These are phyloP conservation scores for Dendrocalamus sinicus DNA, from an alignment of 176 grass and related monocot genomes.

Conservation along the genomic window DNA sequence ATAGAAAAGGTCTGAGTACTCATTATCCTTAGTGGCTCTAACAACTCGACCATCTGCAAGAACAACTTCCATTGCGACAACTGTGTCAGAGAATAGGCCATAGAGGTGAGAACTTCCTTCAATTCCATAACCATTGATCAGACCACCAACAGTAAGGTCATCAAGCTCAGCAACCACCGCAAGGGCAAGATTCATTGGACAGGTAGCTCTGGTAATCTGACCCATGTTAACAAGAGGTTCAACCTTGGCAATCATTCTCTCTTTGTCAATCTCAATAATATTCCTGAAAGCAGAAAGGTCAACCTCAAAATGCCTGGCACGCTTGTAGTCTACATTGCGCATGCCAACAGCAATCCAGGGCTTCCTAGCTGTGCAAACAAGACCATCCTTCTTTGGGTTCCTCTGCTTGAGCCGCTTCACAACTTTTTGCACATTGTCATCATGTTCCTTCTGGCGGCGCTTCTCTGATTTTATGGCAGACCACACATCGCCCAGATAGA, in stretches of 20 bases:
- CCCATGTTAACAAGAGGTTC: conserved; percentile 98
- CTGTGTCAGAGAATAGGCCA: conserved; percentile 89
- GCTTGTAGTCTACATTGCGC: conserved; percentile 96
- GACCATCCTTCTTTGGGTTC: conserved; percentile 87
- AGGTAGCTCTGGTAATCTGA: conserved; percentile 76
- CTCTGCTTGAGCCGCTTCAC: conserved; percentile 86
- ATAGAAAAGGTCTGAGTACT: conserved; percentile 92
- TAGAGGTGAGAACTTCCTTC: conserved; percentile 96
- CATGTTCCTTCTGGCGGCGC: conserved; percentile 71
- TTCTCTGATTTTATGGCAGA: conserved; percentile 83
- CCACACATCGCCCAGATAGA: conserved; percentile 70
- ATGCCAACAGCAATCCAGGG: conserved; percentile 90
- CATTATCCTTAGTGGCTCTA: conserved; percentile 89
- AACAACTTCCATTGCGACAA: conserved; percentile 81
- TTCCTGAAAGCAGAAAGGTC: conserved; percentile 86
- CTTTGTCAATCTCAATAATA: conserved; percentile 81
- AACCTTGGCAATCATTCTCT: conserved; percentile 79
- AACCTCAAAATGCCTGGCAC: conserved; percentile 84
- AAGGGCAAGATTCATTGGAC: conserved; percentile 80
- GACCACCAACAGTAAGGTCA: conserved; percentile 90
- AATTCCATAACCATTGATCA: conserved; percentile 93
- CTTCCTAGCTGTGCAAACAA: conserved; percentile 92
- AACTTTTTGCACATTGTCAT: conserved; percentile 78
- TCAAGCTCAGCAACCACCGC: conserved; percentile 88
- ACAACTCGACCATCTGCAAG: conserved; percentile 80